phyloP scores from a whole-genome alignment of 176 grass and related monocot species.

The Aegilops longissima region DNA sequence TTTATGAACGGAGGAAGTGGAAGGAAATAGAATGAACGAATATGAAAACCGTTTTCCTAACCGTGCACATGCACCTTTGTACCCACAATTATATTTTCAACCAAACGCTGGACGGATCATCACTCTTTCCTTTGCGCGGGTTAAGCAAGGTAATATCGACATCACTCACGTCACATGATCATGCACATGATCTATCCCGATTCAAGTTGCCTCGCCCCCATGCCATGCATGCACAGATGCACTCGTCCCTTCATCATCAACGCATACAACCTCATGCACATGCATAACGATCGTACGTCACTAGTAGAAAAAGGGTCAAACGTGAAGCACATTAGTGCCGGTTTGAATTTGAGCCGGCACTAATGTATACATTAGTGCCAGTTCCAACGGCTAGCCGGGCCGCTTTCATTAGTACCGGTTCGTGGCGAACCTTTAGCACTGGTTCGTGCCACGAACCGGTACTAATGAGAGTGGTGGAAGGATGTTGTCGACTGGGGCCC shows the following conservation, averaged over 20 bases:
- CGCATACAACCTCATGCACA: background rate
- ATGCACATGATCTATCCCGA: background rate
- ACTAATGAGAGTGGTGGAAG: too few relatives aligned
- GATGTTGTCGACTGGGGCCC: too few relatives aligned
- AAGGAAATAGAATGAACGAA: background rate
- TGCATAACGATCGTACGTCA: background rate
- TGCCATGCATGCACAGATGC: background rate
- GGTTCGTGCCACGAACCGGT: too few relatives aligned
- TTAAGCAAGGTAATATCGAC: background rate
- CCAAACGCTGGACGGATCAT: background rate
- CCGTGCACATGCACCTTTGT: background rate
- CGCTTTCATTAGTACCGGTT: too few relatives aligned
- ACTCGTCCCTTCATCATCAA: background rate
- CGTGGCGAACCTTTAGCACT: too few relatives aligned
- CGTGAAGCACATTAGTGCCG: too few relatives aligned
- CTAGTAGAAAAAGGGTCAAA: too few relatives aligned
- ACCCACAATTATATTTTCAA: background rate
- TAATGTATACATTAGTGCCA: too few relatives aligned
- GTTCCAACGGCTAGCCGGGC: too few relatives aligned
- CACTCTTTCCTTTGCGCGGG: background rate
- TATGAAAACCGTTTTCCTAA: background rate
- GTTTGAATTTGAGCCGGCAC: too few relatives aligned
- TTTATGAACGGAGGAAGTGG: too few relatives aligned
- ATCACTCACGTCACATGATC: constrained; percentile 7
- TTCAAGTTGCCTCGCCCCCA: background rate